Percentiles rank a stretch among this genome's conserved stretches.
Conservation (phyloP, 2,329 filamentous ascomycete genomes). For the Pyrenochaeta sp. region DNA sequence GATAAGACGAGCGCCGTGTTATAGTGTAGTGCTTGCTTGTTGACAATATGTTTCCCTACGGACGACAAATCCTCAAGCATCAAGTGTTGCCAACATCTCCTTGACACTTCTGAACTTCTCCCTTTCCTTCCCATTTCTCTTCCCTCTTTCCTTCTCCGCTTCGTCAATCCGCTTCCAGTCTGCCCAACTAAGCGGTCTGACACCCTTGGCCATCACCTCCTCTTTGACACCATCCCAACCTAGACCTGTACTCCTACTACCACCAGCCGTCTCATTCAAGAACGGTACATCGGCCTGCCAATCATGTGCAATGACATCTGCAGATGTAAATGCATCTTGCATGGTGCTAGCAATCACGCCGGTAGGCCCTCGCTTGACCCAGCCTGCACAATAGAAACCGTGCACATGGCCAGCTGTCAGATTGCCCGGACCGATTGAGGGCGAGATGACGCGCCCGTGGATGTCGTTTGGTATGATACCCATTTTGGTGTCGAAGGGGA, state of each 20-base stretch:
- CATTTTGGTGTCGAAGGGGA: conserved; percentile 77
- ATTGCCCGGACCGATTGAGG: conserved; percentile 45
- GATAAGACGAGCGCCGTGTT: neutral
- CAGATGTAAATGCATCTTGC: conserved; percentile 91
- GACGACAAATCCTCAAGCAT: conserved; percentile 14
- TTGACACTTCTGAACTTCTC: conserved; percentile 69
- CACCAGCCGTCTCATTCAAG: conserved; percentile 52
- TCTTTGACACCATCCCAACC: conserved; percentile 82
- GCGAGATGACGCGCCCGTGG: conserved; percentile 72
- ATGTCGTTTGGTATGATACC: conserved; percentile 87
- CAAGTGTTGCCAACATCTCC: conserved; percentile 65
- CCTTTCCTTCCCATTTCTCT: conserved; percentile 74
- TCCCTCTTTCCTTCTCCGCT: conserved; percentile 75
- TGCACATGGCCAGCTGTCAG: conserved; percentile 63
- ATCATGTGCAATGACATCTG: conserved; percentile 82
- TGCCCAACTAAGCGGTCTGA: conserved; percentile 76
- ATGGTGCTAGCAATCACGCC: conserved; percentile 97
- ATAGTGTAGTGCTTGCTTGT: neutral
- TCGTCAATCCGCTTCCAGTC: conserved; percentile 88
- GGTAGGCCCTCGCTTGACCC: conserved; percentile 94
- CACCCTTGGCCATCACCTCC: conserved; percentile 64
- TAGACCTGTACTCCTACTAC: conserved; percentile 50
- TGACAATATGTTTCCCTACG: neutral
- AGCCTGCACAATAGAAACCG: conserved; percentile 91
- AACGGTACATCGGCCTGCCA: conserved; percentile 65